Percentiles rank a stretch among this genome's conserved stretches.
Evolutionary conservation across 192 early-diverging fungal genomes (phyloP).

Genomic region (Neocallimastix lanati): DNA sequence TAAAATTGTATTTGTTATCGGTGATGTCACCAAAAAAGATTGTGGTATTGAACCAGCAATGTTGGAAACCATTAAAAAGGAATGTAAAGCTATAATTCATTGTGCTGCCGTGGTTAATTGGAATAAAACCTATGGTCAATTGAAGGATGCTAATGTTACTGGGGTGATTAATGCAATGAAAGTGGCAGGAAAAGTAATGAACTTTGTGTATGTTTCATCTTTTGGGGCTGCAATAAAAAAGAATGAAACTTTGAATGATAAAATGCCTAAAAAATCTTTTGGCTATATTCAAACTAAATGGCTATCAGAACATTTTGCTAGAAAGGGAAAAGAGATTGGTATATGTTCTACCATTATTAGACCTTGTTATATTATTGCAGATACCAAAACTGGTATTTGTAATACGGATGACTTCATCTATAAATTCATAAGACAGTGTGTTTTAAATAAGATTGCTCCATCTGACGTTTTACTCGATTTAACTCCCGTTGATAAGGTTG

Average conservation of each 20-base stretch:
- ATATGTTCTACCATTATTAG: neutral
- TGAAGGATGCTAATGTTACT: neutral
- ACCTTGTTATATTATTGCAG: neutral
- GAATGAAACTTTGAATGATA: neutral
- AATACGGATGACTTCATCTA: neutral
- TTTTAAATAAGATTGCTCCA: neutral
- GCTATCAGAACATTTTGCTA: neutral
- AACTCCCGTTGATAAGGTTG: neutral
- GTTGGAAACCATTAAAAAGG: neutral
- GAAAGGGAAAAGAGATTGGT: neutral
- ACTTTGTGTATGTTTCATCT: neutral
- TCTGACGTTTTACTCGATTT: neutral
- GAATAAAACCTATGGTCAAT: neutral
- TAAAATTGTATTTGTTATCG: neutral
- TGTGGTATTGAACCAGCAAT: neutral
- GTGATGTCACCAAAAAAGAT: neutral
- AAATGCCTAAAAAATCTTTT: neutral
- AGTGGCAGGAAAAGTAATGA: neutral
- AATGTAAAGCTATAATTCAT: neutral
- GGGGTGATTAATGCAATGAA: neutral
- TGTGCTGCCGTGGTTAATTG: neutral
- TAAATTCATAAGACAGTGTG: neutral
- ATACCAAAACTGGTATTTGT: neutral
- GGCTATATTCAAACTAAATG: neutral
- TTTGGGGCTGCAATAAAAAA: neutral